Percentiles rank a stretch among this genome's conserved stretches.
Conservation (phyloP, 306 rosid genomes). For the Mimosa bimucronata region DNA sequence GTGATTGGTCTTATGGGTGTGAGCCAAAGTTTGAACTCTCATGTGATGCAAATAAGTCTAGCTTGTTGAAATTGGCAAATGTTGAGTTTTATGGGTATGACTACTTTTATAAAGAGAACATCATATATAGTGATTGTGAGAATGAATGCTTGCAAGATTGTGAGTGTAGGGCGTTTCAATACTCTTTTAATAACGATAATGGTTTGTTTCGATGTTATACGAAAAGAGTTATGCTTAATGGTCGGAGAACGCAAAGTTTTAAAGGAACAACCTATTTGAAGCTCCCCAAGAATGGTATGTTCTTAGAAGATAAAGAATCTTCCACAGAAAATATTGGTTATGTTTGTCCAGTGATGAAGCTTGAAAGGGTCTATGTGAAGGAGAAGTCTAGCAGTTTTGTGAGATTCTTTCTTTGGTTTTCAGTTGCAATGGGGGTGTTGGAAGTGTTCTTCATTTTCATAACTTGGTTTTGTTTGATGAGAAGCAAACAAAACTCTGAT, state of each 20-base stretch:
- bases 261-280: slow-evolving; percentile 35
- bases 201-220: slow-evolving; percentile 33
- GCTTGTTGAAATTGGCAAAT: background rate
- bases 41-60: slow-evolving; percentile 6
- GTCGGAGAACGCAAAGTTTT: slow-evolving; percentile 17
- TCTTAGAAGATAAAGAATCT: background rate
- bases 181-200: background rate
- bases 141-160: slow-evolving; percentile 12
- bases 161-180: slow-evolving; percentile 41
- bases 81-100: slow-evolving; percentile 38
- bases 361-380: background rate
- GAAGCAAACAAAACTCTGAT: slow-evolving; percentile 26
- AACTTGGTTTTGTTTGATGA: slow-evolving; percentile 19
- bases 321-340: background rate
- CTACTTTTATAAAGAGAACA: background rate
- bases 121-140: slow-evolving; percentile 28
- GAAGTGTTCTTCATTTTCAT: slow-evolving; percentile 5
- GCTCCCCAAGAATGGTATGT: slow-evolving; percentile 29
- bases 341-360: slow-evolving; percentile 3
- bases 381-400: background rate
- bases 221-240: slow-evolving; percentile 38
- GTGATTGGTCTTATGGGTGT: slow-evolving; percentile 43
- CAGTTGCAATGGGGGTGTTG: slow-evolving; percentile 1
- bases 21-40: slow-evolving; percentile 35
- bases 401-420: slow-evolving; percentile 39